These are phyloP conservation scores for Sporothrix humicola DNA, from an alignment of 2,329 filamentous ascomycete species.

Conservation along the genomic window DNA sequence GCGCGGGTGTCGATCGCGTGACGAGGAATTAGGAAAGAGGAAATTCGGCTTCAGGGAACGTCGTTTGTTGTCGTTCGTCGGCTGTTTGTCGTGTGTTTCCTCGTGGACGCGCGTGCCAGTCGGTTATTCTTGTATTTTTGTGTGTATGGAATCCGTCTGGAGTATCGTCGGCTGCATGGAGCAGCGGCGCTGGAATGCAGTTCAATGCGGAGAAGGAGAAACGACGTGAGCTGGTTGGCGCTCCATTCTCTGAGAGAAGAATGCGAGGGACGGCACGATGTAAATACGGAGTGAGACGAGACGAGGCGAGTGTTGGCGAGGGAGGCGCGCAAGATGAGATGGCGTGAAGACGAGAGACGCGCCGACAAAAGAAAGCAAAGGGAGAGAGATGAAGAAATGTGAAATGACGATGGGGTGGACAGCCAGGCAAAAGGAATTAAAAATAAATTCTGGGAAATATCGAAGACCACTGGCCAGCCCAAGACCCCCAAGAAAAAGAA, in stretches of 20 bases:
- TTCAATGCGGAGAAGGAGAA: conserved; percentile 28
- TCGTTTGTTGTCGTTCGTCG: conserved; percentile 12
- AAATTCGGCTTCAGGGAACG: not conserved
- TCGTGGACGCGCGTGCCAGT: conserved; percentile 25
- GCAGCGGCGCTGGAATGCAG: conserved; percentile 18
- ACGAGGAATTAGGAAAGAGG: conserved; percentile 9
- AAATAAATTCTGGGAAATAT: no score
- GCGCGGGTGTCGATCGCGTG: conserved; percentile 25
- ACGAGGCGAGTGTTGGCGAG: not conserved
- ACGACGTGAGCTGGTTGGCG: conserved; percentile 11
- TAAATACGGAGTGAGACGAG: conserved; percentile 17
- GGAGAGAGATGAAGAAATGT: not conserved
- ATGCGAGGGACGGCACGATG: not conserved
- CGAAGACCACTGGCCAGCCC: no score
- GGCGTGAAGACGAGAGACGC: not conserved
- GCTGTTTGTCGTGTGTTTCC: not conserved
- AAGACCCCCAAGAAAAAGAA: not conserved
- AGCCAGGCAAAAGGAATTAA: not conserved
- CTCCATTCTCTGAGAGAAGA: conserved; percentile 18
- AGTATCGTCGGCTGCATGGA: conserved; percentile 5
- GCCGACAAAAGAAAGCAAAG: not conserved
- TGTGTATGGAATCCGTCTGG: not conserved
- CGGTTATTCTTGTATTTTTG: not conserved
- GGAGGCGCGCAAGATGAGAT: conserved; percentile 4
- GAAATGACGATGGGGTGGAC: conserved; percentile 9